Percentiles rank a stretch among this genome's conserved stretches.
Evolutionary conservation across 352 stramenopile genomes (phyloP).

Genomic region (Pythium vanterpoolii): DNA sequence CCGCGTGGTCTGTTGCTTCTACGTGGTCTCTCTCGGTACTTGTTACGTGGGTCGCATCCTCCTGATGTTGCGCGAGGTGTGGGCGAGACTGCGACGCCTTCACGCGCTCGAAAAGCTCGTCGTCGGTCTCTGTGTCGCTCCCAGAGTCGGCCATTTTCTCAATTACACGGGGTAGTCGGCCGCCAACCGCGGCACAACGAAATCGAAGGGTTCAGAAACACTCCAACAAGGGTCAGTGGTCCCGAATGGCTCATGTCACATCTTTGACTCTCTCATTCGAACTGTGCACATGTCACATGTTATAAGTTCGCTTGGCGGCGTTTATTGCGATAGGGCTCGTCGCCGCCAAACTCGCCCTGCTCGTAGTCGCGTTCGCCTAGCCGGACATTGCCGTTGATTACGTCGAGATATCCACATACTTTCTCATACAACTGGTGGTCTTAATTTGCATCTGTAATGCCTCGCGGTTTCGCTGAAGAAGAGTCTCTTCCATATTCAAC

Average conservation of each 20-base stretch:
- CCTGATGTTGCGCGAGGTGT: neutral
- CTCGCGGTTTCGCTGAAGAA: too few relatives aligned
- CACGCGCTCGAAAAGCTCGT: constrained; percentile 10
- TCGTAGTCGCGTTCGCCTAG: too few relatives aligned
- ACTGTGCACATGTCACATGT: neutral
- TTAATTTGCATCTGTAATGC: too few relatives aligned
- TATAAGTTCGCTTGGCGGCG: too few relatives aligned
- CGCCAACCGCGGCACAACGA: neutral
- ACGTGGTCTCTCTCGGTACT: neutral
- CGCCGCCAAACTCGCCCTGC: too few relatives aligned
- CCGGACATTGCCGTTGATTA: too few relatives aligned
- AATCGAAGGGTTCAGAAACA: neutral
- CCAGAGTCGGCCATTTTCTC: constrained; percentile 8
- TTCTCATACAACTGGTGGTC: too few relatives aligned
- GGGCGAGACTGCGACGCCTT: neutral
- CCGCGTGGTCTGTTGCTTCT: neutral
- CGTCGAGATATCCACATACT: too few relatives aligned
- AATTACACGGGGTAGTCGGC: too few relatives aligned
- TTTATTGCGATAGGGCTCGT: too few relatives aligned
- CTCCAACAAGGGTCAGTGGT: neutral
- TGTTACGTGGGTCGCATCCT: neutral
- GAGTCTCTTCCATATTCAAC: too few relatives aligned
- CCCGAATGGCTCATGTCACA: constrained; percentile 6
- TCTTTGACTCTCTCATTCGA: constrained; percentile 17
- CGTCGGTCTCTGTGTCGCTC: constrained; percentile 20